A percentile compares a stretch with the other conserved stretches of the same genome.
phyloP scores from a whole-genome alignment of 257 asterid species.

The Gentiana dahurica region DNA sequence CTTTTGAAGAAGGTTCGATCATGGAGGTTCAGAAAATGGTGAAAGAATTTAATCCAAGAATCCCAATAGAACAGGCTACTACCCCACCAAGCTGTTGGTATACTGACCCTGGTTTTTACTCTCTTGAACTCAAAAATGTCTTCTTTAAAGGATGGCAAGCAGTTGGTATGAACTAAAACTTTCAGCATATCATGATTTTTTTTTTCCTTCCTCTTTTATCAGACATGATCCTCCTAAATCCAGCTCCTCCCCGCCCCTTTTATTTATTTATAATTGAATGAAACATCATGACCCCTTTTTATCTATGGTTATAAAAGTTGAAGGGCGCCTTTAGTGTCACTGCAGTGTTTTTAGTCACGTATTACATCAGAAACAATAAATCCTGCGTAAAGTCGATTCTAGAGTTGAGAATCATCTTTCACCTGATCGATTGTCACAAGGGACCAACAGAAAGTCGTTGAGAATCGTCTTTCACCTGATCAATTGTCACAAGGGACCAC shows the following conservation, averaged over 20 bases:
- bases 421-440: too few relatives aligned
- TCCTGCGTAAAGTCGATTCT: too few relatives aligned
- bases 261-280: neutral
- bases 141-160: slow-evolving; percentile 72
- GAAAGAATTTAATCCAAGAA: slow-evolving; percentile 48
- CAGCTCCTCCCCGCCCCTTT: too few relatives aligned
- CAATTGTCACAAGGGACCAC: too few relatives aligned
- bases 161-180: slow-evolving; percentile 29
- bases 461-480: too few relatives aligned
- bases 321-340: too few relatives aligned
- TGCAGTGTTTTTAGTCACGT: too few relatives aligned
- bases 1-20: slow-evolving; percentile 2
- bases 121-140: slow-evolving; percentile 47
- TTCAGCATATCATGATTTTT: neutral
- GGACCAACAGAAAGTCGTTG: too few relatives aligned
- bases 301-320: too few relatives aligned
- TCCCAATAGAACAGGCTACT: slow-evolving; percentile 55
- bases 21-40: slow-evolving; percentile 15
- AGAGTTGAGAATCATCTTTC: too few relatives aligned
- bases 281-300: neutral
- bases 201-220: neutral
- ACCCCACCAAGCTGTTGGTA: slow-evolving; percentile 90
- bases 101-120: slow-evolving; percentile 50
- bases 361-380: too few relatives aligned
- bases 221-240: neutral